Conservation (phyloP, 2,329 filamentous ascomycete species). For the Alternaria novae-zelandiae region DNA sequence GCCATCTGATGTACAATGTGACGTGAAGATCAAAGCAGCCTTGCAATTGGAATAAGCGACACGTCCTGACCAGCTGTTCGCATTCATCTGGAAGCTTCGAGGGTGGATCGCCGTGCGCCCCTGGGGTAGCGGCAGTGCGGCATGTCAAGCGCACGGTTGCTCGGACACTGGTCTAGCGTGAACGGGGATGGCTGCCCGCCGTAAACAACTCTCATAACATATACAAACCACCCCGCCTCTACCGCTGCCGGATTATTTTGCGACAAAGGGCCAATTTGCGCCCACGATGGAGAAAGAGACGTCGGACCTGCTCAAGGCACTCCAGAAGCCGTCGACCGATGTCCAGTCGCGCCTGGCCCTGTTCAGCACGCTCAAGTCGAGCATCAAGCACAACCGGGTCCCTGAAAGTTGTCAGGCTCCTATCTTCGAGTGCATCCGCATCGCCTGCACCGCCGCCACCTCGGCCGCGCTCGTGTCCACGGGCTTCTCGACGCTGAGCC, state of each 20-base stretch:
- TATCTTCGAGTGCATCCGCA: slow-evolving; percentile 82
- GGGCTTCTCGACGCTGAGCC: slow-evolving; percentile 85
- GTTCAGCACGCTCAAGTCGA: slow-evolving; percentile 79
- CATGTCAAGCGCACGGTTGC: slow-evolving; percentile 20
- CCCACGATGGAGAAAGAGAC: slow-evolving; percentile 62
- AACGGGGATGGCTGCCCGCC: slow-evolving; percentile 7
- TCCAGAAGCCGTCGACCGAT: slow-evolving; percentile 67
- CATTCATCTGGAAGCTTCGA: slow-evolving; percentile 7
- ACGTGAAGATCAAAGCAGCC: neutral
- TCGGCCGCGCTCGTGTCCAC: slow-evolving; percentile 75
- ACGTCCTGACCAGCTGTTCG: neutral
- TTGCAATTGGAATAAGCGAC: neutral
- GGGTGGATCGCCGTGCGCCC: slow-evolving; percentile 7
- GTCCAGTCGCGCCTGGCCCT: slow-evolving; percentile 53
- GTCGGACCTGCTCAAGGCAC: slow-evolving; percentile 58
- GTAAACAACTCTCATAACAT: slow-evolving; percentile 17
- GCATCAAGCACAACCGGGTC: slow-evolving; percentile 91
- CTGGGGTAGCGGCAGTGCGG: slow-evolving; percentile 9
- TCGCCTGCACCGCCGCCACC: slow-evolving; percentile 77
- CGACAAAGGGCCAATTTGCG: slow-evolving; percentile 40
- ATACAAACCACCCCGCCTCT: slow-evolving; percentile 24
- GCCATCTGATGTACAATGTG: neutral
- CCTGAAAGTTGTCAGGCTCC: slow-evolving; percentile 73
- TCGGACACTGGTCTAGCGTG: slow-evolving; percentile 13
- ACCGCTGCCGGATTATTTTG: slow-evolving; percentile 18